Evolutionary conservation across 371 early-diverging fungal species (phyloP).

Genomic region (Syncephalis plumigaleata): DNA sequence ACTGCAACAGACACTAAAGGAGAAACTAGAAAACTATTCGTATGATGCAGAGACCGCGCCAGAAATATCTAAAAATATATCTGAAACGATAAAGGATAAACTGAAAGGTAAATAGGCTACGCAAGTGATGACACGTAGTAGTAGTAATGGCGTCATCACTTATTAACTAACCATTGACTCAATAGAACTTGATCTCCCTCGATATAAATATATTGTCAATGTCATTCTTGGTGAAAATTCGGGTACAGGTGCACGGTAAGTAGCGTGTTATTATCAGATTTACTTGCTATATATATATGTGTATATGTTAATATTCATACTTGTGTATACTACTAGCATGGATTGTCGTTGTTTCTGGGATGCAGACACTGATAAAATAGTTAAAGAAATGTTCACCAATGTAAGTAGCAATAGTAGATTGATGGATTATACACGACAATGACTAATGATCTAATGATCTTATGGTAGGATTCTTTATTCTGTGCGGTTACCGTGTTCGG

Average conservation of each 20-base stretch:
- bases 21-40: conserved; percentile 21
- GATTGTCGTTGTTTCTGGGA: conserved; percentile 51
- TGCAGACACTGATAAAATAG: conserved; percentile 44
- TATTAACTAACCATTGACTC: neutral
- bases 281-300: neutral
- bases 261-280: neutral
- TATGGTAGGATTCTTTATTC: conserved; percentile 4
- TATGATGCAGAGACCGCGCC: conserved; percentile 35
- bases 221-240: conserved; percentile 44
- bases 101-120: conserved; percentile 25
- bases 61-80: conserved; percentile 30
- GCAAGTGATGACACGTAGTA: too few species aligned
- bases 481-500: conserved; percentile 8
- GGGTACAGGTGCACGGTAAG: conserved; percentile 41
- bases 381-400: conserved; percentile 43
- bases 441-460: too few species aligned
- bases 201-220: conserved; percentile 50
- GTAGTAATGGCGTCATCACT: neutral
- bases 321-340: conserved; percentile 22
- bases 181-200: conserved; percentile 31
- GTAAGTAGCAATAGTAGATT: conserved; percentile 14
- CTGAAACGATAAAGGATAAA: conserved; percentile 41
- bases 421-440: too few species aligned
- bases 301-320: too few species aligned
- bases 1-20: conserved; percentile 31